Evolutionary conservation across 78 protist genomes (phyloP), one percentile per base, ranked within the genome.

Genomic region (Pelomyxa schiedti): DNA sequence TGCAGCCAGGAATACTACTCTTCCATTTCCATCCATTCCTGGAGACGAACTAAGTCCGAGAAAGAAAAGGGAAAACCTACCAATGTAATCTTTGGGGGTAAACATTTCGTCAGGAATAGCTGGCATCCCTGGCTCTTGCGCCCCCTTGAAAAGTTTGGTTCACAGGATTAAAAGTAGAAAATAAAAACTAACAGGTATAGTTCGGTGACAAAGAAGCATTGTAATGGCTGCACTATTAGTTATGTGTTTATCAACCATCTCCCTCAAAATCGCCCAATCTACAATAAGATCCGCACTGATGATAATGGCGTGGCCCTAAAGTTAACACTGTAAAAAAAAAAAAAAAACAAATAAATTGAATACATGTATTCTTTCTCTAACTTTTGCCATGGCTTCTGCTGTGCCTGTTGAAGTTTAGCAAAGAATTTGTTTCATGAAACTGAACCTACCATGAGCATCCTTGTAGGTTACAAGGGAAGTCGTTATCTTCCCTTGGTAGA

Each of bases 201-300:
- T n/a, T n/a, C n/a, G n/a, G n/a, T n/a, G n/a, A n/a, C n/a, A n/a
- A 30, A 85, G 67, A 22, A 89, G 71, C 26, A 78, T 74, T 30
- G 93, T 89, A 39, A 82, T 38, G n/a, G 90, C 53, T 8, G 89
- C 76, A 38, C 77, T 76, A 28, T 69, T 66, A 26, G 76, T 58
- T 65, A 87, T 74, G 80, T 89, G 93, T 38, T 72, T 32, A 66
- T 80, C 89, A 24, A 88, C 86, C 72, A 89, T 68, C 40, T 80
- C 84, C 63, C 75, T 58, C 42, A 84, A 80, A 30, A 89, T 67
- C 65, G 66, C 26, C 43, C 74, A 87, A 37, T 84, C 88, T 4
- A 83, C 77, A 76, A 89, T 76, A 8, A 81, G 63, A 77, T 89
- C 88, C 26, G 80, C 88, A 35, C 74, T 65, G 63, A 89, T 69